phyloP scores from a whole-genome alignment of 176 grass and related monocot genomes.

The Lolium multiflorum region DNA sequence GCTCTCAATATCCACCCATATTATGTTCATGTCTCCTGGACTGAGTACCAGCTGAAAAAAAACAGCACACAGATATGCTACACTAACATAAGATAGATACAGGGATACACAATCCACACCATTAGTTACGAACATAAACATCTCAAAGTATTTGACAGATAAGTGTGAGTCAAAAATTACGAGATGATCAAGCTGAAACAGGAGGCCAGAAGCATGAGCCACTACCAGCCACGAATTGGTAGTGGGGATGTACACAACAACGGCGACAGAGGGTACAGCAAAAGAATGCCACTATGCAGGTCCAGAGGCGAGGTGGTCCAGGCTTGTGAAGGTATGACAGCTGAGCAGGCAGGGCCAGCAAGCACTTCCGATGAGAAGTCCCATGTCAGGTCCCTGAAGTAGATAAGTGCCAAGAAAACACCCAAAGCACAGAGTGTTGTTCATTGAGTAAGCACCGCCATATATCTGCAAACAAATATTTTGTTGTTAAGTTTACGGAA shows the following conservation, averaged over 20 bases:
- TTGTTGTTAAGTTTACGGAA: no score
- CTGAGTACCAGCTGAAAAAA: background rate
- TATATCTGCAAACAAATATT: conserved; percentile 66
- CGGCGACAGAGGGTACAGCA: conserved; percentile 73
- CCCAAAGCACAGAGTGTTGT: conserved; percentile 95
- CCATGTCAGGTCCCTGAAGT: conserved; percentile 77
- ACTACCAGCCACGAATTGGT: no score
- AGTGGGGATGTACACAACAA: conserved; percentile 84
- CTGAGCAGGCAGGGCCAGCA: no score
- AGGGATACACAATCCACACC: conserved; percentile 16
- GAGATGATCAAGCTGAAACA: conserved; percentile 1
- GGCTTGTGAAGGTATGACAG: conserved; percentile 93
- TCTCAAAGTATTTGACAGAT: conserved; percentile 13
- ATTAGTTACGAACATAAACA: conserved; percentile 36
- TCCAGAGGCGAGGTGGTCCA: conserved; percentile 99
- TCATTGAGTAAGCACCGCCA: conserved; percentile 94
- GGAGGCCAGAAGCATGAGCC: background rate
- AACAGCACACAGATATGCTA: background rate
- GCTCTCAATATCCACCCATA: background rate
- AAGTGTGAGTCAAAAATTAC: conserved; percentile 40
- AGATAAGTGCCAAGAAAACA: conserved; percentile 89
- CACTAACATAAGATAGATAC: background rate
- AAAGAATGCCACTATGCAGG: conserved; percentile 71
- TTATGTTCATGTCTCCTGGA: background rate
- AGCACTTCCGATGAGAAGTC: conserved; percentile 95